phyloP scores from a whole-genome alignment of 306 rosid genomes.

The Medicago arabica region DNA sequence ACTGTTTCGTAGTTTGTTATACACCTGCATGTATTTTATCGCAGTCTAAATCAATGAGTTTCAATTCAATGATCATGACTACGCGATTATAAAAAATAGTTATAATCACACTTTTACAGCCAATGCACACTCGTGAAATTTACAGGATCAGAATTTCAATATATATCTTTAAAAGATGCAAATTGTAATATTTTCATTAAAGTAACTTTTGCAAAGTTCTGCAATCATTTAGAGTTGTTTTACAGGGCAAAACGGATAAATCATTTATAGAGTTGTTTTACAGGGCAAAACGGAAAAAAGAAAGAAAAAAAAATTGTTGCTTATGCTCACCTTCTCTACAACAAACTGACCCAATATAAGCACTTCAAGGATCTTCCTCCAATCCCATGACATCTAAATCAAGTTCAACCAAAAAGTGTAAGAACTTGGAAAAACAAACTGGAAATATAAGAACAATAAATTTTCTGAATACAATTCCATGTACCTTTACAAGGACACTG shows the following conservation, averaged over 20 bases:
- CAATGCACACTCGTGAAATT: neutral
- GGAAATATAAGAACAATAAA: slow-evolving; percentile 14
- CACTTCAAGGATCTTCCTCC: slow-evolving; percentile 99
- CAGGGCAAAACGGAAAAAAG: slow-evolving; percentile 13
- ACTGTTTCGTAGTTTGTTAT: neutral
- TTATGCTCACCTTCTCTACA: slow-evolving; percentile 73
- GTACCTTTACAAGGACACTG: slow-evolving; percentile 92
- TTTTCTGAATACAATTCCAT: slow-evolving; percentile 15
- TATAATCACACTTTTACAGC: neutral
- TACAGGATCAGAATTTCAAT: neutral
- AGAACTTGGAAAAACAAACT: slow-evolving; percentile 26
- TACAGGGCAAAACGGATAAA: too few relatives aligned
- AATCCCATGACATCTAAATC: slow-evolving; percentile 93
- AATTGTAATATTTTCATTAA: slow-evolving; percentile 21
- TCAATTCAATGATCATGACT: neutral
- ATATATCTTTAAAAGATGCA: neutral
- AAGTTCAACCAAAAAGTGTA: slow-evolving; percentile 17
- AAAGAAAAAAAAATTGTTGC: neutral
- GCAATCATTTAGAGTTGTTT: slow-evolving; percentile 5
- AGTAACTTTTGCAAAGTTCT: slow-evolving; percentile 8
- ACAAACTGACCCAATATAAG: slow-evolving; percentile 96
- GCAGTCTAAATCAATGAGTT: neutral
- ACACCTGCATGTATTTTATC: neutral
- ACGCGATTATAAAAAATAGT: neutral
- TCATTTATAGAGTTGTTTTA: too few relatives aligned